These are phyloP conservation scores for Yamadazyma buinensis DNA, from an alignment of 1,139 yeast species.

Conservation along the genomic window DNA sequence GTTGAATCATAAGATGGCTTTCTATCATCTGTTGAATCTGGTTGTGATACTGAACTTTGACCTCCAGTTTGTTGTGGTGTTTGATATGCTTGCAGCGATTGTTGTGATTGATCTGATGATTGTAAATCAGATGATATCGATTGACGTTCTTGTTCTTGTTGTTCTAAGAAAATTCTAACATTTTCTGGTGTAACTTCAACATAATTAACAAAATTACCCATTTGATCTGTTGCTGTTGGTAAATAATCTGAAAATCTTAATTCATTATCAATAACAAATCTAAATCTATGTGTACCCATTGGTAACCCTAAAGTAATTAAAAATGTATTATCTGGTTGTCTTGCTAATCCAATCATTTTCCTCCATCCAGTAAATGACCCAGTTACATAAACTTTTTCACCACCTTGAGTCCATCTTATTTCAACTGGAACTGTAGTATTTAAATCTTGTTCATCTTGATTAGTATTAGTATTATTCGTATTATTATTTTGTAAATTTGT, in stretches of 20 bases:
- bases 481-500: slow-evolving; percentile 9
- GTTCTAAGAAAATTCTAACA: slow-evolving; percentile 26
- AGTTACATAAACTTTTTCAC: slow-evolving; percentile 67
- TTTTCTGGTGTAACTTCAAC: slow-evolving; percentile 46
- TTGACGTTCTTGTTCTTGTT: slow-evolving; percentile 13
- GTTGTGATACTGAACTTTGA: slow-evolving; percentile 8
- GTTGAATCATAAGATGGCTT: slow-evolving; percentile 3
- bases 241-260: slow-evolving; percentile 43
- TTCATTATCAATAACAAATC: slow-evolving; percentile 48
- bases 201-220: slow-evolving; percentile 50
- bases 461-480: no score
- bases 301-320: slow-evolving; percentile 44
- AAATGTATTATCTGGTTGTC: slow-evolving; percentile 41
- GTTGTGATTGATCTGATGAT: not conserved
- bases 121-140: slow-evolving; percentile 10
- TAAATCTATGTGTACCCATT: slow-evolving; percentile 45
- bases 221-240: slow-evolving; percentile 50
- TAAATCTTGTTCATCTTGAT: slow-evolving; percentile 21
- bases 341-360: slow-evolving; percentile 49
- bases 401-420: slow-evolving; percentile 93
- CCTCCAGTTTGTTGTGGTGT: slow-evolving; percentile 9
- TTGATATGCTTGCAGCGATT: slow-evolving; percentile 5
- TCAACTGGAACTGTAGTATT: slow-evolving; percentile 62
- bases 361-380: slow-evolving; percentile 52
- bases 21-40: slow-evolving; percentile 7